phyloP scores from a whole-genome alignment of 176 grass and related monocot species.

The Thinopyrum elongatum region DNA sequence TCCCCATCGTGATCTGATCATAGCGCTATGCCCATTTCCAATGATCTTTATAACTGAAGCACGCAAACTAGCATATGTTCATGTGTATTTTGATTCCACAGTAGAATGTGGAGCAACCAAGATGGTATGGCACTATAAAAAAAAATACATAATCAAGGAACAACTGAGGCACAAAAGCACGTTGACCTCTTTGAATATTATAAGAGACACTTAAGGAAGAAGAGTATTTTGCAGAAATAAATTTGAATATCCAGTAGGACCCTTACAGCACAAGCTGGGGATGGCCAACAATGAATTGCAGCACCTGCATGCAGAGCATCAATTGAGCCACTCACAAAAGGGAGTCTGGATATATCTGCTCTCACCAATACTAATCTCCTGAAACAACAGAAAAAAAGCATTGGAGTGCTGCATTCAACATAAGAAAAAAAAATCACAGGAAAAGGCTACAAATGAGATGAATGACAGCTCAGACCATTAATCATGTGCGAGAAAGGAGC shows the following conservation, averaged over 20 bases:
- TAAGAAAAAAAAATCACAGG: background rate
- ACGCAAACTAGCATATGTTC: background rate
- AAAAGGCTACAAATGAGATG: background rate
- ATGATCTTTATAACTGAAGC: background rate
- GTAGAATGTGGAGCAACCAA: background rate
- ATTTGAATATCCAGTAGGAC: background rate
- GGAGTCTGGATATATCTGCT: slow-evolving; percentile 89
- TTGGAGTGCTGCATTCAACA: background rate
- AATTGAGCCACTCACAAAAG: slow-evolving; percentile 65
- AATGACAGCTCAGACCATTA: background rate
- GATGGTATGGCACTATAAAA: background rate
- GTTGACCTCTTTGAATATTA: background rate
- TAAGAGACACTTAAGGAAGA: background rate
- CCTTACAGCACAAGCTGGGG: slow-evolving; percentile 79
- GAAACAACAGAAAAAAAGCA: background rate
- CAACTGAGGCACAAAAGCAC: background rate
- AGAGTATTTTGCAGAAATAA: background rate
- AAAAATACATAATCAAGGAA: slow-evolving; percentile 14
- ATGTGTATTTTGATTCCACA: background rate
- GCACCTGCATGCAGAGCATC: slow-evolving; percentile 95
- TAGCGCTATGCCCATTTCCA: background rate
- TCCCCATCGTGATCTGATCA: background rate
- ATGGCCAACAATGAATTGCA: slow-evolving; percentile 97
- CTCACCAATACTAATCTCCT: slow-evolving; percentile 77
- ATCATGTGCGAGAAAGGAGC: background rate